A percentile compares a stretch with the other conserved stretches of the same genome.
These are phyloP conservation scores for Geranomyces variabilis DNA, from an alignment of 192 early-diverging fungal genomes.

Conservation along the genomic window DNA sequence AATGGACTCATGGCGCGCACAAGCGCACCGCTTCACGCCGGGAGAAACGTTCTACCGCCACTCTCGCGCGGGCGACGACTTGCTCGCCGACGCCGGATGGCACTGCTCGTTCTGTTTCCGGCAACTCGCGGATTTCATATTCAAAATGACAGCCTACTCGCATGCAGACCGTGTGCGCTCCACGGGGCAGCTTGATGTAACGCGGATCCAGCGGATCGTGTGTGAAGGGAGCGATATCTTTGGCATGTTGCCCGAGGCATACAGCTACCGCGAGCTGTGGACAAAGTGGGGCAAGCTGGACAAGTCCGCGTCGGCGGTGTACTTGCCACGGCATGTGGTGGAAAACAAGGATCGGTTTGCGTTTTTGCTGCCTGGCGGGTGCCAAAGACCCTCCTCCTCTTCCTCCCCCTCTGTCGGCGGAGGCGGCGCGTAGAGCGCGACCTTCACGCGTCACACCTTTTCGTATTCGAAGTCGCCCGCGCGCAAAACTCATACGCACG, in stretches of 20 bases:
- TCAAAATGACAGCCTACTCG: slow-evolving; percentile 67
- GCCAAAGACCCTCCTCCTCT: too few species aligned
- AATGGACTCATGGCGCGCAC: slow-evolving; percentile 51
- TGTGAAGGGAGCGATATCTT: slow-evolving; percentile 69
- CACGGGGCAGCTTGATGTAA: slow-evolving; percentile 32
- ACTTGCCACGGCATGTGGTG: slow-evolving; percentile 47
- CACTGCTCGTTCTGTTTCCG: slow-evolving; percentile 71
- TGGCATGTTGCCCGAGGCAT: slow-evolving; percentile 66
- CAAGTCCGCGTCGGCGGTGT: slow-evolving; percentile 43
- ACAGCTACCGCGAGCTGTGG: slow-evolving; percentile 57
- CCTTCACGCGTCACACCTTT: too few species aligned
- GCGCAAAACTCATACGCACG: too few species aligned
- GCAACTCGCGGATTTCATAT: slow-evolving; percentile 55
- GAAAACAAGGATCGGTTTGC: slow-evolving; percentile 33
- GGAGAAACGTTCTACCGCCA: slow-evolving; percentile 45
- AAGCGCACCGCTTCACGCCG: slow-evolving; percentile 40
- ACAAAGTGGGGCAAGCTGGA: slow-evolving; percentile 44
- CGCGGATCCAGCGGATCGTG: slow-evolving; percentile 53
- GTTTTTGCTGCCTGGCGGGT: slow-evolving; percentile 52
- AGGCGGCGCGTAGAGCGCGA: too few species aligned
- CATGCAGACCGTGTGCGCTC: slow-evolving; percentile 58
- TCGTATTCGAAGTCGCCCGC: too few species aligned
- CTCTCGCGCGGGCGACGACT: slow-evolving; percentile 31
- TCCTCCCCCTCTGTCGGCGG: too few species aligned
- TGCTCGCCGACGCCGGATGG: slow-evolving; percentile 67